Evolutionary conservation across 2,329 filamentous ascomycete species (phyloP).

Genomic region (Colletotrichum phormii): DNA sequence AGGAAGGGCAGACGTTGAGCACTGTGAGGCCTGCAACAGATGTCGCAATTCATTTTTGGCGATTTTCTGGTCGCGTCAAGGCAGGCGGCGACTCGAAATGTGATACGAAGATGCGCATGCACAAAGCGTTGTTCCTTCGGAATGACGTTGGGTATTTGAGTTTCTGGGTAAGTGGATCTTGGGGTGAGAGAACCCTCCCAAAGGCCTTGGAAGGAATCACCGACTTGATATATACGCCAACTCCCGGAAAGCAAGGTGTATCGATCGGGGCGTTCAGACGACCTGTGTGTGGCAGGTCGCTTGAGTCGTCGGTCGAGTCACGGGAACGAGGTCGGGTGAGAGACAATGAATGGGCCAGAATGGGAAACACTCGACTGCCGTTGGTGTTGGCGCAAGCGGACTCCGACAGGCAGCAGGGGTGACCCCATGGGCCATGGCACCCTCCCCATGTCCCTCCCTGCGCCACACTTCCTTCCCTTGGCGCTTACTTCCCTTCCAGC

Average conservation of each 20-base stretch:
- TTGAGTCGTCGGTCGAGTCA: constrained; percentile 29
- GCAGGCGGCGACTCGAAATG: constrained; percentile 3
- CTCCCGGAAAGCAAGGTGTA: constrained; percentile 5
- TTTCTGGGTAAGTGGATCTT: constrained; percentile 14
- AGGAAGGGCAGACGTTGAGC: constrained; percentile 71
- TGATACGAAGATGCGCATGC: constrained; percentile 7
- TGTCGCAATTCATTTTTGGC: constrained; percentile 72
- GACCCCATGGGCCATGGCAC: background rate
- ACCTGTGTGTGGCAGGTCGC: constrained; percentile 15
- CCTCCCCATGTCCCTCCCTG: background rate
- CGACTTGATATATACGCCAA: constrained; percentile 17
- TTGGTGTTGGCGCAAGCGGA: constrained; percentile 16
- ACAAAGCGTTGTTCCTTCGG: constrained; percentile 19
- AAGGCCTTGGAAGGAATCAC: constrained; percentile 3
- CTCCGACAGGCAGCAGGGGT: constrained; percentile 34
- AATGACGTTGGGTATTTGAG: constrained; percentile 17
- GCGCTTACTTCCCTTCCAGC: background rate
- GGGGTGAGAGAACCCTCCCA: background rate
- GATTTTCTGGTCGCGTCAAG: constrained; percentile 1
- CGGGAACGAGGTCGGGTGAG: constrained; percentile 34
- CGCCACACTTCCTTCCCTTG: constrained; percentile 24
- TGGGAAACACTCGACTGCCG: constrained; percentile 27
- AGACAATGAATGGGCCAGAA: constrained; percentile 23
- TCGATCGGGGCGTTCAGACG: constrained; percentile 8
- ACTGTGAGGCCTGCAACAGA: constrained; percentile 70